A percentile compares a stretch with the other conserved stretches of the same genome.
Evolutionary conservation across 768 basidiomycete genomes (phyloP).

Genomic region (Boletus reticulatus): DNA sequence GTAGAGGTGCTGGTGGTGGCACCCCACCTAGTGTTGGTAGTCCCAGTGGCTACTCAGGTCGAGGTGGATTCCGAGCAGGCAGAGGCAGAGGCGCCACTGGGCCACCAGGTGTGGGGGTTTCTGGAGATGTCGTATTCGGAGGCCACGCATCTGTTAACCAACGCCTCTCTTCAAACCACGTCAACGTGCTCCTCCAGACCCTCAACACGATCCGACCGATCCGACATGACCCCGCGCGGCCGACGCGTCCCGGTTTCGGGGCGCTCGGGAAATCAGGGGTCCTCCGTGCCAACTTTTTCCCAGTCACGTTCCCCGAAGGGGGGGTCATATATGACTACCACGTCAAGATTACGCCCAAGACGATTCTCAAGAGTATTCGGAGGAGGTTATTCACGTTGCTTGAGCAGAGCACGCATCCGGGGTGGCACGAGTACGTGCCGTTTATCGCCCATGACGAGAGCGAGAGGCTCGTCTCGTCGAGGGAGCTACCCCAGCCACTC

Average conservation of each 20-base stretch:
- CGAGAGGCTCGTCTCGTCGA: conserved; percentile 41
- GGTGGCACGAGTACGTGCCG: conserved; percentile 36
- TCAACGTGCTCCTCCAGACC: conserved; percentile 25
- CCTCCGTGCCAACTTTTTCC: conserved; percentile 51
- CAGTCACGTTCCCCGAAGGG: conserved; percentile 38
- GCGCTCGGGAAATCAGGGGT: conserved; percentile 37
- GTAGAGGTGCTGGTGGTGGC: neutral
- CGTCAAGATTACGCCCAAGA: conserved; percentile 36
- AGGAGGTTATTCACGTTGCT: conserved; percentile 43
- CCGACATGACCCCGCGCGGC: conserved; percentile 36
- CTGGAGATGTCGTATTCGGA: conserved; percentile 31
- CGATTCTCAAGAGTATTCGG: conserved; percentile 36
- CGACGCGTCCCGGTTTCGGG: conserved; percentile 48
- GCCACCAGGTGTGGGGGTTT: conserved; percentile 23
- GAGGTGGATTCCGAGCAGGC: conserved; percentile 11
- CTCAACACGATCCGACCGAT: conserved; percentile 25
- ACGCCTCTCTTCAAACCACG: conserved; percentile 27
- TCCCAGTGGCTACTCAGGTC: conserved; percentile 8
- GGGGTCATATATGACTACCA: conserved; percentile 45
- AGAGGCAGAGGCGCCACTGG: conserved; percentile 27
- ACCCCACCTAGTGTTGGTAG: neutral
- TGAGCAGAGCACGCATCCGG: conserved; percentile 34
- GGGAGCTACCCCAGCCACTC: conserved; percentile 37
- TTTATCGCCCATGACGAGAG: conserved; percentile 41
- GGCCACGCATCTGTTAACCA: conserved; percentile 31